Percentiles rank a stretch among this genome's conserved stretches.
phyloP scores from a whole-genome alignment of 306 rosid species.

The Acacia acuminata region DNA sequence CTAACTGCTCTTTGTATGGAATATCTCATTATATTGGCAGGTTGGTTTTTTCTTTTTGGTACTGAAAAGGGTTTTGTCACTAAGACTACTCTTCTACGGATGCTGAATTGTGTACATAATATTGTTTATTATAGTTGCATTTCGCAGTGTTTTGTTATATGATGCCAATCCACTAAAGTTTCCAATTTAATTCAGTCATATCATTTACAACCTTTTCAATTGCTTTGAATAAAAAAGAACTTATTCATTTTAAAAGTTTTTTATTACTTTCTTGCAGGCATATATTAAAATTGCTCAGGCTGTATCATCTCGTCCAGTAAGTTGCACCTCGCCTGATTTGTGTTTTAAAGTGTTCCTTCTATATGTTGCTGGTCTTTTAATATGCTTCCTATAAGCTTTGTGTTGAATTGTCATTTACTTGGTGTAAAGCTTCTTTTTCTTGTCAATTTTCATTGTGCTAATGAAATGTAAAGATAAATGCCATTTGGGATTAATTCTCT shows the following conservation, averaged over 20 bases:
- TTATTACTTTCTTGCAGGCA: conserved; percentile 62
- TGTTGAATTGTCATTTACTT: conserved; percentile 14
- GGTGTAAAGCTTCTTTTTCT: conserved; percentile 16
- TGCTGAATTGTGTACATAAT: conserved; percentile 16
- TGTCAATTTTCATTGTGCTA: background rate
- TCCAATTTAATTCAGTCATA: background rate
- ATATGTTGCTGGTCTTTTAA: conserved; percentile 28
- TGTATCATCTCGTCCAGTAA: conserved; percentile 89
- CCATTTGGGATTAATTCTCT: background rate
- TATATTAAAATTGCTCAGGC: conserved; percentile 98
- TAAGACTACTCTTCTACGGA: background rate
- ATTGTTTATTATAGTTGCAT: conserved; percentile 16
- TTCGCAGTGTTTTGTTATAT: background rate
- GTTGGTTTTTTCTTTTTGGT: background rate
- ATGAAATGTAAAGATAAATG: background rate
- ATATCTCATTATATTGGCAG: background rate
- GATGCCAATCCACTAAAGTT: conserved; percentile 1
- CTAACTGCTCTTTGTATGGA: background rate
- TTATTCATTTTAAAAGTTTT: conserved; percentile 1
- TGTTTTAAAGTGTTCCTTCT: background rate
- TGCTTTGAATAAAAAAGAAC: background rate
- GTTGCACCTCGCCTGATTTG: conserved; percentile 34
- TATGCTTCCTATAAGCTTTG: conserved; percentile 29
- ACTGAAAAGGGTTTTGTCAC: conserved; percentile 2
- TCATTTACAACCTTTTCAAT: background rate